These are phyloP conservation scores for Paraurostyla sp. DNA, from an alignment of 73 alveolate genomes.

Conservation along the genomic window DNA sequence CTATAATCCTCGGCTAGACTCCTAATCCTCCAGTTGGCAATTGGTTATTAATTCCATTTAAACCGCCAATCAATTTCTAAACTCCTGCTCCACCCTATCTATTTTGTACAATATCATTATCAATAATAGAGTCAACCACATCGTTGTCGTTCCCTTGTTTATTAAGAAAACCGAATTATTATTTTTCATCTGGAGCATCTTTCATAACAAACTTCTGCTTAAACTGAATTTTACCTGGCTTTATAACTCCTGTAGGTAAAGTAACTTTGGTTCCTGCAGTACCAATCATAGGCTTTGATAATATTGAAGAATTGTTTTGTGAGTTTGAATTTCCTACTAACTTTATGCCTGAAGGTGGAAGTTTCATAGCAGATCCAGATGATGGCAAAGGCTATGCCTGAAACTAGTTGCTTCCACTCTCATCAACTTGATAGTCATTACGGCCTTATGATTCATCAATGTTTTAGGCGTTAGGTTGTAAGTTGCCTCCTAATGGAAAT, in stretches of 20 bases:
- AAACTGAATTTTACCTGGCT: not conserved
- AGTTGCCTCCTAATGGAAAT: not conserved
- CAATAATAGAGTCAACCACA: slow-evolving; percentile 4
- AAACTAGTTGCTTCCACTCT: not conserved
- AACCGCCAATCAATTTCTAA: not conserved
- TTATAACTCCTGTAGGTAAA: not conserved
- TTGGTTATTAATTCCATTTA: not conserved
- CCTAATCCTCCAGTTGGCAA: not conserved
- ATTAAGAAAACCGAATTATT: not conserved
- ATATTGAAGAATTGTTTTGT: not conserved
- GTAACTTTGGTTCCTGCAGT: slow-evolving; percentile 35
- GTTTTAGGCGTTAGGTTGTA: not conserved
- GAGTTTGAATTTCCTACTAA: not conserved
- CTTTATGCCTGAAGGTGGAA: not conserved
- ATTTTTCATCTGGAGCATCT: slow-evolving; percentile 27
- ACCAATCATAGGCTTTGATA: slow-evolving; percentile 11
- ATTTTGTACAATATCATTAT: not conserved
- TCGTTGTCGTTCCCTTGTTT: not conserved
- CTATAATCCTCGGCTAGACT: not conserved
- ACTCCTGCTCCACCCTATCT: not conserved
- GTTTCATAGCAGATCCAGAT: not conserved
- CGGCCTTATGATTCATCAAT: not conserved
- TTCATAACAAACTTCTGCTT: not conserved
- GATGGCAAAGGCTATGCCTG: not conserved
- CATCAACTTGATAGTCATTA: not conserved